A percentile compares a stretch with the other conserved stretches of the same genome.
Evolutionary conservation across 2,329 filamentous ascomycete species (phyloP).

Genomic region (Coleophoma cylindrospora): DNA sequence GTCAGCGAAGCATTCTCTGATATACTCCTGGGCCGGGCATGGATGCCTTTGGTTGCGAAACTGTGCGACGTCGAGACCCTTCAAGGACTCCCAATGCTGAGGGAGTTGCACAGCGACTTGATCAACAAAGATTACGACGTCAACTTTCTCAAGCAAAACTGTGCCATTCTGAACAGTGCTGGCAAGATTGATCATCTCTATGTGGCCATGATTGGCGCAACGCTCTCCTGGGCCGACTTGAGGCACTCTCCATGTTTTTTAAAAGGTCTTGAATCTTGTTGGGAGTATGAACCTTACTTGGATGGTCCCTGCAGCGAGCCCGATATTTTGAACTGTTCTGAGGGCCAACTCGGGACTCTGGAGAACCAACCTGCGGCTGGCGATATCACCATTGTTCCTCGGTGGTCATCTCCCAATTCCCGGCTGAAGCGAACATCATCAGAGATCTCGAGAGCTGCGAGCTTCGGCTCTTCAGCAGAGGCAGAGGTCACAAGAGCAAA

Average conservation of each 20-base stretch:
- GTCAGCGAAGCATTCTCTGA: constrained; percentile 44
- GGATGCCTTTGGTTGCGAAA: constrained; percentile 54
- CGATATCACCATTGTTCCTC: constrained; percentile 29
- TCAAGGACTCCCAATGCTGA: constrained; percentile 53
- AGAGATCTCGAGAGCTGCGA: constrained; percentile 45
- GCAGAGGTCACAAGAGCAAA: constrained; percentile 20
- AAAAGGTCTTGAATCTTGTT: constrained; percentile 48
- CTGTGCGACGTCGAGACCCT: constrained; percentile 50
- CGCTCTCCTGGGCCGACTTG: constrained; percentile 47
- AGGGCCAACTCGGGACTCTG: background rate
- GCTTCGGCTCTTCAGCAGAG: constrained; percentile 34
- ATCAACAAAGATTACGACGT: constrained; percentile 39
- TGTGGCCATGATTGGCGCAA: constrained; percentile 49
- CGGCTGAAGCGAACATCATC: constrained; percentile 44
- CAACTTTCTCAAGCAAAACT: constrained; percentile 46
- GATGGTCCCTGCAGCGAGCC: constrained; percentile 33
- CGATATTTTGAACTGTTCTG: constrained; percentile 5
- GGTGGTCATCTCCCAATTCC: constrained; percentile 15
- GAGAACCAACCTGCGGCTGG: constrained; percentile 35
- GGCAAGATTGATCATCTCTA: constrained; percentile 56
- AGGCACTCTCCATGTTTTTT: constrained; percentile 41
- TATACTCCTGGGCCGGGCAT: constrained; percentile 43
- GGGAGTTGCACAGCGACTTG: constrained; percentile 42
- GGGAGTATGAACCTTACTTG: constrained; percentile 45
- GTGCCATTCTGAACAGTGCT: constrained; percentile 48